These are phyloP conservation scores for Ceratocystis harringtonii DNA, from an alignment of 2,329 filamentous ascomycete species.

Conservation along the genomic window DNA sequence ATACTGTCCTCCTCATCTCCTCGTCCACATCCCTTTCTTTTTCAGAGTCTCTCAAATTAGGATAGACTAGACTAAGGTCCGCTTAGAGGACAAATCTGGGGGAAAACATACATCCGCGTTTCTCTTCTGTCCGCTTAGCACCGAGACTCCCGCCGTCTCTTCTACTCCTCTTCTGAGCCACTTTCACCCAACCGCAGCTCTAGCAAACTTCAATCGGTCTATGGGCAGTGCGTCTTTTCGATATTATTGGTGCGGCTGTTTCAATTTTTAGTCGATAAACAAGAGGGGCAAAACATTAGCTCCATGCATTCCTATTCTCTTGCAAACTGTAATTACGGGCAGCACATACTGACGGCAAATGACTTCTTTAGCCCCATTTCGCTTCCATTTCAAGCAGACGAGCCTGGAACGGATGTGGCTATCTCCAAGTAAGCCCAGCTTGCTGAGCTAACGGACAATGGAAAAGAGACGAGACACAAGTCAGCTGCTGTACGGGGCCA, in stretches of 20 bases:
- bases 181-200: not conserved
- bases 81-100: not conserved
- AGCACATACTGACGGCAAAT: not conserved
- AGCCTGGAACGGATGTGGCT: not conserved
- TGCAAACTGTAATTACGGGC: not conserved
- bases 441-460: too few relatives aligned
- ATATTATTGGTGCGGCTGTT: not conserved
- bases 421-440: not conserved
- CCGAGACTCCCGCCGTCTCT: too few relatives aligned
- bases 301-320: not conserved
- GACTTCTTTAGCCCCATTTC: too few relatives aligned
- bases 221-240: not conserved
- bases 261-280: not conserved
- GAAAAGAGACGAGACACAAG: not conserved
- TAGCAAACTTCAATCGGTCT: not conserved
- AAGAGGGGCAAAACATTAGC: not conserved
- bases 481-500: not conserved
- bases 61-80: not conserved
- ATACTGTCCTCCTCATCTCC: not conserved
- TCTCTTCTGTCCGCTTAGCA: not conserved
- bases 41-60: not conserved
- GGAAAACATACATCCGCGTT: not conserved
- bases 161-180: not conserved
- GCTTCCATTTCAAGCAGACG: too few relatives aligned
- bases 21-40: not conserved